Conservation (phyloP, 192 early-diverging fungal species). For the Pilobolus umbonatus region DNA sequence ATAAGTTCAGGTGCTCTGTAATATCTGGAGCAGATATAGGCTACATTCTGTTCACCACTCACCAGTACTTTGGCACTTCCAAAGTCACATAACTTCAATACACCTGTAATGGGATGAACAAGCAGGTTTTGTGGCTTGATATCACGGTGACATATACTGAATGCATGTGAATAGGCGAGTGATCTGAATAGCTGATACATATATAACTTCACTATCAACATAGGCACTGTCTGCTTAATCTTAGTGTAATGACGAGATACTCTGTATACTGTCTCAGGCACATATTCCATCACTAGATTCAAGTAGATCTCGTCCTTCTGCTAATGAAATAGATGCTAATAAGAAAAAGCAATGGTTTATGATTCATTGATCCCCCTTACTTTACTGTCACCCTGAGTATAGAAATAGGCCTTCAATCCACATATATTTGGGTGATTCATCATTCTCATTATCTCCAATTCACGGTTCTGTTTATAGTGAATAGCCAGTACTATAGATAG, state of each 20-base stretch:
- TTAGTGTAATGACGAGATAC: constrained; percentile 83
- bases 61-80: constrained; percentile 93
- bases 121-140: constrained; percentile 99
- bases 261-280: constrained; percentile 93
- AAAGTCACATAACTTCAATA: constrained; percentile 97
- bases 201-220: constrained; percentile 88
- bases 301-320: constrained; percentile 89
- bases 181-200: constrained; percentile 98
- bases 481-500: not conserved
- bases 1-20: constrained; percentile 95
- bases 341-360: constrained; percentile 7
- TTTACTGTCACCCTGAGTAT: constrained; percentile 85
- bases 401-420: constrained; percentile 85
- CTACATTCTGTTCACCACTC: constrained; percentile 92
- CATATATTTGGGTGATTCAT: constrained; percentile 93
- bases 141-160: constrained; percentile 97
- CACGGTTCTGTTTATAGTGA: constrained; percentile 68
- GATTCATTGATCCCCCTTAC: constrained; percentile 32
- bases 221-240: constrained; percentile 88
- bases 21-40: constrained; percentile 96
- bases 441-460: constrained; percentile 88
- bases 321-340: not conserved
- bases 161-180: constrained; percentile 92
- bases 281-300: constrained; percentile 92
- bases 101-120: constrained; percentile 77